Evolutionary conservation across 179 eudicot species (phyloP), one percentile per base, ranked within the genome.

Genomic region (Beta macrorhiza): DNA sequence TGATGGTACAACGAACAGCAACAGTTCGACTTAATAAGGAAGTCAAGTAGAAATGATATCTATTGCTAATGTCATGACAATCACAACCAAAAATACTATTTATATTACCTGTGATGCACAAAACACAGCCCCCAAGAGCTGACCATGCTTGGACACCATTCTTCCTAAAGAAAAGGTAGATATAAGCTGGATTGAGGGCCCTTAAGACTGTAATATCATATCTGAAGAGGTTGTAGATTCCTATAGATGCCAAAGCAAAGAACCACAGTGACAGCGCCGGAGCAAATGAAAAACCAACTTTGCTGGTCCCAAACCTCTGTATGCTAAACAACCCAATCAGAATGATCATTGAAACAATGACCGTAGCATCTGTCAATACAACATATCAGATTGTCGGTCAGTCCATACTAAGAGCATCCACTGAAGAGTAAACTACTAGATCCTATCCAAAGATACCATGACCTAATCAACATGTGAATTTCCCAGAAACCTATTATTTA

Each of bases 261-360:
- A 96, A 96, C 99, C 99, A 96, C 84, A 96, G 76, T 70, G 96
- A 92, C 74, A 96, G 94, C n/a, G 92, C 97, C 77, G 99, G 99
- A 64, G 99, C 99, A 85, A 96, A 96, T 13, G 87, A 82, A 83
- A 94, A 88, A 8, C 97, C 99, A 20, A 96, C 98, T 94, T 94
- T 96, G 80, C 93, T 87, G 44, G 99, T 93, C 86, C 99, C 99
- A 85, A 94, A 94, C 75, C 89, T 85, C 76, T 96, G 99, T 86
- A 96, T 94, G 88, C 98, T 94, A 79, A 96, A 96, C 79, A 96
- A 87, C 20, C 86, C 98, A 7, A 94, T 61, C 29, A 96, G 97
- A 84, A 96, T 94, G 78, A 92, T 71, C 84, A 94, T 84, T 65
- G 99, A 91, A 67, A 90, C 90, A 37, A 87, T 72, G 71, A 96